Base-by-base conservation (phyloP, 2,329 filamentous ascomycete species). In the Verticillium isaacii region DNA sequence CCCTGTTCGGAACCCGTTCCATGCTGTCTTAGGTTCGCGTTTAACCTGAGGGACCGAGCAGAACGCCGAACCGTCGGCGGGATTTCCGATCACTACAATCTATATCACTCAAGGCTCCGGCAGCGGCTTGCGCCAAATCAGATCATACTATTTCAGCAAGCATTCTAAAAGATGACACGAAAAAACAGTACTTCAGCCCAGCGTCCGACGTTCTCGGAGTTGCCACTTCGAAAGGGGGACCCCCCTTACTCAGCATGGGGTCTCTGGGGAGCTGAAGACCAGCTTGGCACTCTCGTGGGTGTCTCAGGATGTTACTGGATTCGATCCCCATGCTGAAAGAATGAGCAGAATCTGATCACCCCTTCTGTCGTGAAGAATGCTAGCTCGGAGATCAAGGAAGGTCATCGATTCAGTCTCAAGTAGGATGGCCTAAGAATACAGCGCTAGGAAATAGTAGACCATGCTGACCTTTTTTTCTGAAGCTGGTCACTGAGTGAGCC, bases 351-450 rank as follows among this genome's bases (percentile, higher is more conserved):
- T 14, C 29, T 41, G 56, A 3, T 58, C 11, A 29, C 56, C 2
- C 34, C 56, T 2, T 8, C 25, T 15, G 36, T 37, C 3, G 56
- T 58, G 36, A 58, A 58, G 34, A 17, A 58, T 11, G 56, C 56
- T 29, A 9, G 32, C 12, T 19, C 23, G 1, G 56, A 58, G 56
- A 58, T 58, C n/a, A 25, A 41, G 5, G 56, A 41, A 1, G 56
- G 56, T 4, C 56, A n/a, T 1, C 56, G 56, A 12, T 58, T 58
- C n/a, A 58, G 56, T 58, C 56, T 58, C 36, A 58, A 58, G 56
- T 58, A 58, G 5, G 56, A 15, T 17, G 14, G 14, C 19, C 17
- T 14, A 2, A 8, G 32, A 3, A 23, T 8, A 5, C 5, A 9
- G 39, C 39, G 8, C 39, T 9, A 9, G 39, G 1, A 45, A n/a